phyloP scores from a whole-genome alignment of 2,329 filamentous ascomycete genomes.

The Monosporascus sp. region DNA sequence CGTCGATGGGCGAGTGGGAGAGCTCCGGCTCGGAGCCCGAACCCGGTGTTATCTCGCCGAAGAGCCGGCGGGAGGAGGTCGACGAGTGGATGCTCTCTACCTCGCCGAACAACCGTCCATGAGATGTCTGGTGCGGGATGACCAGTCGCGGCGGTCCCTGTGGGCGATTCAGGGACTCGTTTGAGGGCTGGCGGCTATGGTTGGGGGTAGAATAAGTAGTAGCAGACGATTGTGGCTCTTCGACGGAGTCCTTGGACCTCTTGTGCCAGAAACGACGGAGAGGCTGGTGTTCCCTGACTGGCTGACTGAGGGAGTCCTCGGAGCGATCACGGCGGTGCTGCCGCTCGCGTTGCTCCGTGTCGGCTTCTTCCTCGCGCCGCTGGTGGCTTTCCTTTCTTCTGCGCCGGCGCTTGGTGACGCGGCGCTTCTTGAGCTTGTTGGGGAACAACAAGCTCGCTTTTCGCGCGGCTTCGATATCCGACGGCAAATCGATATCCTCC shows the following conservation, averaged over 20 bases:
- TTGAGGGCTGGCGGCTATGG: slow-evolving; percentile 19
- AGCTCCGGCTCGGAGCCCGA: slow-evolving; percentile 25
- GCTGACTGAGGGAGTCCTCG: slow-evolving; percentile 16
- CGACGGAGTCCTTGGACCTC: slow-evolving; percentile 16
- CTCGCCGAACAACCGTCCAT: slow-evolving; percentile 24
- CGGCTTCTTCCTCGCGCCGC: slow-evolving; percentile 15
- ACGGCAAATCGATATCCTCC: slow-evolving; percentile 24
- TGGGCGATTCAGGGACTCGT: slow-evolving; percentile 12
- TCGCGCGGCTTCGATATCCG: slow-evolving; percentile 28
- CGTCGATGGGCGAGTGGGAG: slow-evolving; percentile 24
- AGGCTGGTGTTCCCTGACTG: slow-evolving; percentile 13
- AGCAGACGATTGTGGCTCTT: slow-evolving; percentile 13
- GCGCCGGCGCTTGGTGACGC: slow-evolving; percentile 30
- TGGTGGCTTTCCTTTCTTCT: slow-evolving; percentile 24
- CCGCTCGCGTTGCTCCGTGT: slow-evolving; percentile 6
- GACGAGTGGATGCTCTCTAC: slow-evolving; percentile 23
- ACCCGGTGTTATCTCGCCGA: slow-evolving; percentile 23
- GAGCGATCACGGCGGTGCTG: slow-evolving; percentile 13
- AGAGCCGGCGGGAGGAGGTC: slow-evolving; percentile 20
- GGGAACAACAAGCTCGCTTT: slow-evolving; percentile 24
- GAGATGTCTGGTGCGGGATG: slow-evolving; percentile 18
- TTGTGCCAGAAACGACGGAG: slow-evolving; percentile 20
- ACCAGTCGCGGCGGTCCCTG: slow-evolving; percentile 15
- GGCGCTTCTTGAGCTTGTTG: slow-evolving; percentile 30
- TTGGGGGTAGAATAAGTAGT: neutral